Evolutionary conservation across 176 grass and related monocot species (phyloP).

Genomic region (Oryza coarctata): DNA sequence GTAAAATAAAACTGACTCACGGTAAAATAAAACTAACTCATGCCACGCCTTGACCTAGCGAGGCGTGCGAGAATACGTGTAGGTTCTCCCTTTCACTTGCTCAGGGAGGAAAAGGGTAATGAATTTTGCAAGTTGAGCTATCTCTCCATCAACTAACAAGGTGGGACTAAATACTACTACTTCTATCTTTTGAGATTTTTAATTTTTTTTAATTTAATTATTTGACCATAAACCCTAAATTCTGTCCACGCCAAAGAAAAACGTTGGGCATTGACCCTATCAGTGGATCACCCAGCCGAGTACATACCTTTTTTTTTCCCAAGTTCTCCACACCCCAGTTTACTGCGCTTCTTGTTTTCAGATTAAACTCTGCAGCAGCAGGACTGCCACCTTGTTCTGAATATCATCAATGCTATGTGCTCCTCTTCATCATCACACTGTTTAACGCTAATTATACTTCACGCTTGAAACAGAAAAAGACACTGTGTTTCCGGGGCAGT

Average conservation of each 20-base stretch:
- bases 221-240: too few species aligned
- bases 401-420: slow-evolving; percentile 20
- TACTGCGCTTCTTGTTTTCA: neutral
- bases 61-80: too few species aligned
- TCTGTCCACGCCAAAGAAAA: slow-evolving; percentile 18
- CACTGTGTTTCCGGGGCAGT: neutral
- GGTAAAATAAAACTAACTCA: too few species aligned
- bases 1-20: too few species aligned
- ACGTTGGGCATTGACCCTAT: slow-evolving; percentile 35
- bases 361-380: slow-evolving; percentile 28
- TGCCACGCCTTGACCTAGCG: too few species aligned
- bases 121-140: too few species aligned
- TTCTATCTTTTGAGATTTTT: too few species aligned
- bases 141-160: too few species aligned
- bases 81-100: too few species aligned
- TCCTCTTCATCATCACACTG: neutral
- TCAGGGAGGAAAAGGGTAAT: too few species aligned
- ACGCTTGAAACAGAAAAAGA: neutral
- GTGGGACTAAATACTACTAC: too few species aligned
- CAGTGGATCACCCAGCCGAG: slow-evolving; percentile 21
- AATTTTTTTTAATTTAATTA: too few species aligned
- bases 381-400: neutral
- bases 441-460: neutral
- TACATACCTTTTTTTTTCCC: neutral
- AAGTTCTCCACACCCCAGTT: neutral